A percentile compares a stretch with the other conserved stretches of the same genome.
Conservation (phyloP, 768 basidiomycete genomes). For the Macrolepiota albuminosa region DNA sequence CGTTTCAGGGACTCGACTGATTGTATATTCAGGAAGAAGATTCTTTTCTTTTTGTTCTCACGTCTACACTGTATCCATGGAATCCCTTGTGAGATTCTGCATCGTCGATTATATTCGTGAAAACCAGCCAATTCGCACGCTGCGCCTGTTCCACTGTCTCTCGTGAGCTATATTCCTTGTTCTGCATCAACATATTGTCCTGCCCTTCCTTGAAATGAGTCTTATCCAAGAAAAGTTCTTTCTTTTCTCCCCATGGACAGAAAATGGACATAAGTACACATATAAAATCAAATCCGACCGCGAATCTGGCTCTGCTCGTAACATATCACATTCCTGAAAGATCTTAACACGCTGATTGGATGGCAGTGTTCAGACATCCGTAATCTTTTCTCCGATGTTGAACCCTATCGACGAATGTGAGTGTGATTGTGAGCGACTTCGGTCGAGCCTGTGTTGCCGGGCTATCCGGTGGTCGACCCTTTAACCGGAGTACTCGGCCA, state of each 20-base stretch:
- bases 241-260: not conserved
- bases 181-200: not conserved
- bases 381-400: not conserved
- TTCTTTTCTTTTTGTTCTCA: no score
- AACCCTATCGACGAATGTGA: not conserved
- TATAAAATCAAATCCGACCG: not conserved
- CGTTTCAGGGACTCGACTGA: no score
- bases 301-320: not conserved
- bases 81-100: no score
- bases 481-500: not conserved
- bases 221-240: not conserved
- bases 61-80: no score
- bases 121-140: no score
- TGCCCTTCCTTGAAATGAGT: not conserved
- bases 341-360: not conserved
- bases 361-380: not conserved
- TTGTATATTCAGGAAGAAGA: no score
- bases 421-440: not conserved
- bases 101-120: no score
- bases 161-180: no score
- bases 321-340: not conserved
- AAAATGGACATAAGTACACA: not conserved
- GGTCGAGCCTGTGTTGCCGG: not conserved
- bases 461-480: not conserved
- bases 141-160: no score